Conservation (phyloP, 805 yeast genomes). For the Yamadazyma tumulicola region DNA sequence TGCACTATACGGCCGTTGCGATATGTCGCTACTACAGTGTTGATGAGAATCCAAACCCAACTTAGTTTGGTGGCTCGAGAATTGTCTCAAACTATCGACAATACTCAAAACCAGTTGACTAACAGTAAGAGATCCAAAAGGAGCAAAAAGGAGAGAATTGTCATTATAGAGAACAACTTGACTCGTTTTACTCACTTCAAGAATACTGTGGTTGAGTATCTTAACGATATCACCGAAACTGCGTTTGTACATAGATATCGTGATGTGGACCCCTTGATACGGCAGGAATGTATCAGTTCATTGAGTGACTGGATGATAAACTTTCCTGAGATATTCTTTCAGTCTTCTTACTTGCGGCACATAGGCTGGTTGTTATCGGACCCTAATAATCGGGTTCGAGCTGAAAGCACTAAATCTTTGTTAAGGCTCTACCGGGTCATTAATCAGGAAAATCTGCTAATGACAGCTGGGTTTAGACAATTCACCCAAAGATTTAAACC, state of each 20-base stretch:
- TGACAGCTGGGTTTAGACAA: constrained; percentile 66
- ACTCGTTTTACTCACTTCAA: constrained; percentile 35
- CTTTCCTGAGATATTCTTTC: constrained; percentile 69
- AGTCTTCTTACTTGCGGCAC: constrained; percentile 66
- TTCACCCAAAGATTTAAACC: constrained; percentile 72
- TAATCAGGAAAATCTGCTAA: constrained; percentile 10
- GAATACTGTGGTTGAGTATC: constrained; percentile 49
- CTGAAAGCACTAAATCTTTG: constrained; percentile 59
- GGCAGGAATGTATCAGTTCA: constrained; percentile 63
- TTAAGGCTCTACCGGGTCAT: constrained; percentile 40
- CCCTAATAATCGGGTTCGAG: constrained; percentile 52
- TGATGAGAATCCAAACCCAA: constrained; percentile 58
- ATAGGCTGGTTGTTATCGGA: constrained; percentile 88
- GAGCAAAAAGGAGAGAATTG: constrained; percentile 45
- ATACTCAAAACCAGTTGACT: constrained; percentile 41
- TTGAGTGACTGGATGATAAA: constrained; percentile 71
- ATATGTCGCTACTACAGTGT: constrained; percentile 56
- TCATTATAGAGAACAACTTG: constrained; percentile 29
- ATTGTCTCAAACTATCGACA: constrained; percentile 35
- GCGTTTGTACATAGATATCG: constrained; percentile 75
- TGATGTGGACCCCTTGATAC: constrained; percentile 69
- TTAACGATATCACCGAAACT: constrained; percentile 63
- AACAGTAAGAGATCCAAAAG: constrained; percentile 25
- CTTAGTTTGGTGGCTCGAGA: constrained; percentile 49
- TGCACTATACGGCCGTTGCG: constrained; percentile 70